A percentile compares a stretch with the other conserved stretches of the same genome.
Conservation (phyloP, 768 basidiomycete species). For the Suillus spraguei region DNA sequence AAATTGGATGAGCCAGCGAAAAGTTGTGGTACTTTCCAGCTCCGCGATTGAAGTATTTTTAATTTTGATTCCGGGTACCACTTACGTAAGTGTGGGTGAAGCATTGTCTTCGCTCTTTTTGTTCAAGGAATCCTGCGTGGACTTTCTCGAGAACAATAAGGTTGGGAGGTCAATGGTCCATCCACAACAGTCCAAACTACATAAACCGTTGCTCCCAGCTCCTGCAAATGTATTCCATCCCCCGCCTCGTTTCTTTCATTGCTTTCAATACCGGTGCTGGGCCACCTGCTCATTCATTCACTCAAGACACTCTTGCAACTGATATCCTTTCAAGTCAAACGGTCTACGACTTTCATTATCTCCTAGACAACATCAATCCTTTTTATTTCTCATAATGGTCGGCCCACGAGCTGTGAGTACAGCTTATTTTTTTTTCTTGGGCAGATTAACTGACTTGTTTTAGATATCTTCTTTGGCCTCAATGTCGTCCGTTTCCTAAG, state of each 20-base stretch:
- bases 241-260: conserved; percentile 12
- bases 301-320: conserved; percentile 19
- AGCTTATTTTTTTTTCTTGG: not conserved
- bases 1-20: not conserved
- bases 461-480: conserved; percentile 73
- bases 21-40: conserved; percentile 9
- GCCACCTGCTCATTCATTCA: conserved; percentile 26
- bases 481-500: conserved; percentile 79
- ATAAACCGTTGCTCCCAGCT: conserved; percentile 18
- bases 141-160: conserved; percentile 35
- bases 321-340: conserved; percentile 8
- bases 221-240: conserved; percentile 14
- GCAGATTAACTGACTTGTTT: conserved; percentile 8
- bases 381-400: conserved; percentile 22
- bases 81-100: conserved; percentile 11
- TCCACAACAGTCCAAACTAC: conserved; percentile 17
- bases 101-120: conserved; percentile 18
- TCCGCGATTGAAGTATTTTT: conserved; percentile 10
- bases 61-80: conserved; percentile 12
- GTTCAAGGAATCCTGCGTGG: conserved; percentile 5
- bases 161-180: conserved; percentile 18
- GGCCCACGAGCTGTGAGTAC: conserved; percentile 48
- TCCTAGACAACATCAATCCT: not conserved
- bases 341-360: not conserved
- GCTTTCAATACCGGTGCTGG: conserved; percentile 31